These are phyloP conservation scores for Artemisia tridentata DNA, from an alignment of 129 eudicot genomes.

Conservation along the genomic window DNA sequence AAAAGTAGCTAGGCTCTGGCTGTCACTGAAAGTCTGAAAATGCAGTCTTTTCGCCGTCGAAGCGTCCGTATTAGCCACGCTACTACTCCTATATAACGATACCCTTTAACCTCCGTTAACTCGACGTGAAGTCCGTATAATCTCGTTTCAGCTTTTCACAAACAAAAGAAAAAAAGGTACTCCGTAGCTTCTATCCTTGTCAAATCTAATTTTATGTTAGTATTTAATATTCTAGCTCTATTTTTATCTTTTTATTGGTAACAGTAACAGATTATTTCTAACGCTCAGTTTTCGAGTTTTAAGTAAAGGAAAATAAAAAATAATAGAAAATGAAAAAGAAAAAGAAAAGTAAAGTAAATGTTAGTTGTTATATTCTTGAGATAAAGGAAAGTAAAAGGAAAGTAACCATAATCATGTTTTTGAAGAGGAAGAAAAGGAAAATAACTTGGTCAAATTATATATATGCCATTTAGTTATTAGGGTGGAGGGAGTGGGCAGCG, in stretches of 20 bases:
- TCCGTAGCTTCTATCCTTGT: slow-evolving; percentile 9
- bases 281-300: too few relatives aligned
- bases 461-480: too few relatives aligned
- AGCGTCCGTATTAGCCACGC: neutral
- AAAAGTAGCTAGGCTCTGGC: slow-evolving; percentile 20
- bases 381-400: too few relatives aligned
- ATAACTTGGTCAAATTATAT: too few relatives aligned
- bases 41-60: slow-evolving; percentile 29
- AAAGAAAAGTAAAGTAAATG: too few relatives aligned
- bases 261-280: slow-evolving; percentile 1
- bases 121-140: slow-evolving; percentile 13
- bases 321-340: too few relatives aligned
- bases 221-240: neutral
- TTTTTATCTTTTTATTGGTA: neutral
- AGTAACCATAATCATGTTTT: too few relatives aligned
- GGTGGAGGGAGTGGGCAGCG: too few relatives aligned
- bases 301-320: too few relatives aligned
- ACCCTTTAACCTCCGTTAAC: slow-evolving; percentile 10
- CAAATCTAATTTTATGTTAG: neutral
- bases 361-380: too few relatives aligned
- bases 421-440: too few relatives aligned
- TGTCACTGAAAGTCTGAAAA: neutral
- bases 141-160: slow-evolving; percentile 11
- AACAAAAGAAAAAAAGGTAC: neutral
- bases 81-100: neutral